Evolutionary conservation across 225 moss, liverwort and hornwort species (phyloP).

Genomic region (Physcomitrellopsis africana): DNA sequence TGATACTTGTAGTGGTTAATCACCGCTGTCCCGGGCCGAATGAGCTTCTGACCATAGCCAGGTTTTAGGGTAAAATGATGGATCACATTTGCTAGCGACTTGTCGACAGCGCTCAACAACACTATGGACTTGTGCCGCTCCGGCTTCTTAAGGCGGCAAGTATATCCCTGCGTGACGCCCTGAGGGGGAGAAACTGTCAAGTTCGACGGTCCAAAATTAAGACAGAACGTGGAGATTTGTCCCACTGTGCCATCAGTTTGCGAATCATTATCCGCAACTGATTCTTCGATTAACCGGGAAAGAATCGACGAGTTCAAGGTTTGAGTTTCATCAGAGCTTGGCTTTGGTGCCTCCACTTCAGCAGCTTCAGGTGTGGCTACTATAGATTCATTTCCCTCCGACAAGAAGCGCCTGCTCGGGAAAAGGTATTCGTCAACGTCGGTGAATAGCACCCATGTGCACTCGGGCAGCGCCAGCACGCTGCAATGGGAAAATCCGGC

Average conservation of each 20-base stretch:
- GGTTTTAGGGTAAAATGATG: constrained; percentile 66
- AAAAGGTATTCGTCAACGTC: constrained; percentile 62
- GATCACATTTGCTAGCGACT: constrained; percentile 67
- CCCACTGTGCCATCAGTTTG: constrained; percentile 39
- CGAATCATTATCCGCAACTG: neutral
- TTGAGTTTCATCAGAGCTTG: neutral
- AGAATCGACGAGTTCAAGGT: constrained; percentile 19
- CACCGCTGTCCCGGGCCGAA: constrained; percentile 36
- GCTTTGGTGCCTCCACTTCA: neutral
- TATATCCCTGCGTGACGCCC: constrained; percentile 88
- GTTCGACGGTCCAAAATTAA: constrained; percentile 86
- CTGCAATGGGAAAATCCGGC: constrained; percentile 69
- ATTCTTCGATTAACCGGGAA: constrained; percentile 1
- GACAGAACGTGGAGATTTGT: constrained; percentile 62
- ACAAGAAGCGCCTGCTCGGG: constrained; percentile 23
- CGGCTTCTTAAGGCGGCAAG: constrained; percentile 50
- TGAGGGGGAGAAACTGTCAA: constrained; percentile 42
- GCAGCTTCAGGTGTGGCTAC: neutral
- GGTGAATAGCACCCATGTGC: constrained; percentile 61
- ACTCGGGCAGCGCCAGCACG: constrained; percentile 47
- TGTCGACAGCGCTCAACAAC: constrained; percentile 37
- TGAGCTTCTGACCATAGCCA: constrained; percentile 29
- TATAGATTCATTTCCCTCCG: neutral
- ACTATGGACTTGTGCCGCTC: constrained; percentile 83
- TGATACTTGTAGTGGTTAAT: constrained; percentile 83